Evolutionary conservation across 306 rosid species (phyloP).

Genomic region (Canavalia ensiformis): DNA sequence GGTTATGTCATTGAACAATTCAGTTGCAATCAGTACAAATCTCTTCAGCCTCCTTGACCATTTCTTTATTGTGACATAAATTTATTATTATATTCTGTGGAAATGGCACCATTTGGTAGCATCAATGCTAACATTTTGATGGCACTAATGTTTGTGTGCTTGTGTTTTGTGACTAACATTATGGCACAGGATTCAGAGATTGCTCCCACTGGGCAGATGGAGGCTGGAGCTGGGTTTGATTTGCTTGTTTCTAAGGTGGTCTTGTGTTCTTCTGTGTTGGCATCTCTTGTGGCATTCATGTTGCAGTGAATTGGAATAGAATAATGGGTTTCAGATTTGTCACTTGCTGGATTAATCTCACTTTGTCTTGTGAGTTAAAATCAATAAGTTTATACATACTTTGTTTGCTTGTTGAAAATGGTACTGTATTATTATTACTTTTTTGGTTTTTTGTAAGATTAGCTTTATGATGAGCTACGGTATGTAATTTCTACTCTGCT

Average conservation of each 20-base stretch:
- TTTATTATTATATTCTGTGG: not conserved
- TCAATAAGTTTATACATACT: not conserved
- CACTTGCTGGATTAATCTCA: constrained; percentile 13
- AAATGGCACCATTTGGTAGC: constrained; percentile 57
- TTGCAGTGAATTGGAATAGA: constrained; percentile 29
- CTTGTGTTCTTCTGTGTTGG: constrained; percentile 54
- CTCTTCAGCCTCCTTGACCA: constrained; percentile 8
- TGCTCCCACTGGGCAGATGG: constrained; percentile 56
- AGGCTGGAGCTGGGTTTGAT: constrained; percentile 59
- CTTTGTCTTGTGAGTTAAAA: constrained; percentile 29
- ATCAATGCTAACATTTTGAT: constrained; percentile 31
- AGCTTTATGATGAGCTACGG: constrained; percentile 43
- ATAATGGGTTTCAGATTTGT: constrained; percentile 1
- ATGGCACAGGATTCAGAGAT: constrained; percentile 50
- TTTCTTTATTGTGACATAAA: not conserved
- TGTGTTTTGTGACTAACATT: constrained; percentile 44
- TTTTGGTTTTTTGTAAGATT: constrained; percentile 33
- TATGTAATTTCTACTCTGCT: constrained; percentile 42
- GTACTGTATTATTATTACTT: constrained; percentile 1
- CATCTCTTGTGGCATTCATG: constrained; percentile 53
- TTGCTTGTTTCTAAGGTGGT: constrained; percentile 47
- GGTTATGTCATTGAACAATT: constrained; percentile 24
- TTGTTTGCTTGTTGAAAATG: constrained; percentile 37
- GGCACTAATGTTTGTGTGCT: constrained; percentile 30
- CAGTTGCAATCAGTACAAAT: constrained; percentile 8